Base-by-base conservation (phyloP, 306 rosid genomes). In the Trifolium pratense region DNA sequence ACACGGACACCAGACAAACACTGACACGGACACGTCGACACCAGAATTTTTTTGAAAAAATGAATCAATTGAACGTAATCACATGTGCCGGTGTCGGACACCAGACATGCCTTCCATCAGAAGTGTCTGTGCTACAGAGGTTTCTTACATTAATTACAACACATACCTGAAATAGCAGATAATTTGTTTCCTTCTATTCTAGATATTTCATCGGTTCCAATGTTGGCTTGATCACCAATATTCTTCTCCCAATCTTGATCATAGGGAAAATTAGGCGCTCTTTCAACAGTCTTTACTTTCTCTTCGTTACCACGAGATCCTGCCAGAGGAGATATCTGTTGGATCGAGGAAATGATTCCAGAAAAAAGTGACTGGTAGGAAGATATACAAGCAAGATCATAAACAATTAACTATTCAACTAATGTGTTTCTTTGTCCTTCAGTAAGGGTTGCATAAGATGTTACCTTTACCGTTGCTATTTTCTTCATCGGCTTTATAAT, bases 151-250 rank as follows among this genome's bases (percentile, higher is more conserved):
- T 57, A 62, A 80, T 64, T 42, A 63, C 18, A 75, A 63, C 57
- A 79, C 67, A 59, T 56, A 88, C 92, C 91, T 74, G 83, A 62
- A 39, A 80, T 57, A 70, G 75, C 53, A 46, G 86, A 66, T 75
- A 52, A 18, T 21, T 68, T 49, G 37, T 69, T 81, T 57, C 79
- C 82, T 71, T 78, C 73, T 21, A 45, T 71, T 55, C 57, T 74
- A 49, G 77, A 69, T 67, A 69, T 60, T 45, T 81, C 61, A 77
- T 53, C 62, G 34, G 75, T 62, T 65, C 71, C 70, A 32, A 59
- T 23, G 77, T 82, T 73, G 80, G 32, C 20, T 16, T 67, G 66
- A 56, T 74, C 59, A 52, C 55, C 37, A 7, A 2, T 6, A 34
- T 34, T 34, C 37, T 34, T 34, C 37, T 34, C 37, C 37, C 37